A percentile compares a stretch with the other conserved stretches of the same genome.
These are phyloP conservation scores for Saccharum spontaneum DNA, from an alignment of 176 grass and related monocot species.

Conservation along the genomic window DNA sequence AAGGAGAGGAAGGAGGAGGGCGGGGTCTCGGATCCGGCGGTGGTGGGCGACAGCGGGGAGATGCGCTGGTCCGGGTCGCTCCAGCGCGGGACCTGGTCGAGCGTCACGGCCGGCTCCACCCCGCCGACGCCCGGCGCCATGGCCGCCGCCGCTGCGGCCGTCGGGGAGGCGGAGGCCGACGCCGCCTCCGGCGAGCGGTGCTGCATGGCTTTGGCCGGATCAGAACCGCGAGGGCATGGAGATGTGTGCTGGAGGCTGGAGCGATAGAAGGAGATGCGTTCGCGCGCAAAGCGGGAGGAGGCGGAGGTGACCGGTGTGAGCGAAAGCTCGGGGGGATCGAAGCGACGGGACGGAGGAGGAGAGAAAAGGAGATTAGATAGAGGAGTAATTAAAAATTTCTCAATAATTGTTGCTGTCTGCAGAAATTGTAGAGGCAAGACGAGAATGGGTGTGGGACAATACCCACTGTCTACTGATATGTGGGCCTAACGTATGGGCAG, in stretches of 20 bases:
- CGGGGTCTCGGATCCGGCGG: slow-evolving; percentile 44
- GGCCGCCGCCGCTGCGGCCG: slow-evolving; percentile 9
- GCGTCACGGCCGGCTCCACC: slow-evolving; percentile 61
- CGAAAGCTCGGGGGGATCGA: background rate
- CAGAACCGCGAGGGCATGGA: slow-evolving; percentile 4
- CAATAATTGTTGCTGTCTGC: background rate
- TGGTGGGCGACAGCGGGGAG: slow-evolving; percentile 30
- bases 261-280: background rate
- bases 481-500: no score
- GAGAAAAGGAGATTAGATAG: background rate
- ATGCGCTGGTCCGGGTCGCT: slow-evolving; percentile 68
- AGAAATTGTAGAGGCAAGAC: background rate
- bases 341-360: slow-evolving; percentile 9
- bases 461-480: no score
- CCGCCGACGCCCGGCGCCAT: slow-evolving; percentile 46
- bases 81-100: slow-evolving; percentile 71
- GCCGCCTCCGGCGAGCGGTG: slow-evolving; percentile 27
- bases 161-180: slow-evolving; percentile 26
- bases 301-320: slow-evolving; percentile 6
- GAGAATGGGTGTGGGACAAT: background rate
- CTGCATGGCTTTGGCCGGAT: slow-evolving; percentile 35
- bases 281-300: slow-evolving; percentile 41
- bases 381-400: background rate
- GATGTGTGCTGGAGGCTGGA: background rate
- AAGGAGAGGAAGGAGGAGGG: slow-evolving; percentile 44